Conservation (phyloP, 169 alveolate species). For the Cryptosporidium sp. region DNA sequence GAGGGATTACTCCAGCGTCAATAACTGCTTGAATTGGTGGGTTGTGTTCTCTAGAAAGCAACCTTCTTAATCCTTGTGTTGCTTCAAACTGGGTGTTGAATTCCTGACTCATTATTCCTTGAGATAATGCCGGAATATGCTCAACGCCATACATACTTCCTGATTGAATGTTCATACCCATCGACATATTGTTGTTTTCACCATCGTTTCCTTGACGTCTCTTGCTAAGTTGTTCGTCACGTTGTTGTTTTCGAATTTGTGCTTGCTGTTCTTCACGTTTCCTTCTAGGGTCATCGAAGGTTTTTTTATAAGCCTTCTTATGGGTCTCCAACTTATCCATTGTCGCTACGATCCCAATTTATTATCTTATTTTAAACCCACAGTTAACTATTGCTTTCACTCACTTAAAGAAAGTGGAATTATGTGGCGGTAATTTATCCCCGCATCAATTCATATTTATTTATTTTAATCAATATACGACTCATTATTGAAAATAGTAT, state of each 20-base stretch:
- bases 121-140: constrained; percentile 80
- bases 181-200: constrained; percentile 71
- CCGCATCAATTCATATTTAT: background rate
- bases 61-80: constrained; percentile 91
- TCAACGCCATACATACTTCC: constrained; percentile 78
- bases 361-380: constrained; percentile 5
- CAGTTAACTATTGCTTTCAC: constrained; percentile 15
- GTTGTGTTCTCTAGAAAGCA: constrained; percentile 91
- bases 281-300: constrained; percentile 90
- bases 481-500: background rate
- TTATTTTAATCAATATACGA: background rate
- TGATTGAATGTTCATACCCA: constrained; percentile 64
- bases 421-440: background rate
- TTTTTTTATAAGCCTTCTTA: constrained; percentile 85
- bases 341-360: background rate
- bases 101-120: constrained; percentile 84
- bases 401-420: background rate
- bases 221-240: constrained; percentile 88
- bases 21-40: constrained; percentile 95
- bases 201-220: constrained; percentile 83
- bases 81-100: constrained; percentile 85
- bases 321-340: constrained; percentile 75
- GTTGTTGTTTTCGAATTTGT: constrained; percentile 90
- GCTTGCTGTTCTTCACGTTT: constrained; percentile 91
- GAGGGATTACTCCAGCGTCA: constrained; percentile 96